Conservation (phyloP, 768 basidiomycete genomes). For the Naematelia encephala region DNA sequence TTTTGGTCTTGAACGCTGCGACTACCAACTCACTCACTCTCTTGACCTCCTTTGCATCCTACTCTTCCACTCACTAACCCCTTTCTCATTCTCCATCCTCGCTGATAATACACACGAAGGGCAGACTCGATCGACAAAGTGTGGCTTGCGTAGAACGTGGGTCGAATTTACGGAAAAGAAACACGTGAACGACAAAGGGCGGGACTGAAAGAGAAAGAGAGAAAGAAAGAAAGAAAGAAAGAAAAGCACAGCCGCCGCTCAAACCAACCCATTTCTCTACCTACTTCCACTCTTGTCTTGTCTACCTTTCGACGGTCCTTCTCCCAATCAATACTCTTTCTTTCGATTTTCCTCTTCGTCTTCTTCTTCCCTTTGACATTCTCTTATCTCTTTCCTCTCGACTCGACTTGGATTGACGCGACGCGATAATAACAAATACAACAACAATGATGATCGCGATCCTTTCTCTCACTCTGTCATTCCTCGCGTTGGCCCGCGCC, state of each 20-base stretch:
- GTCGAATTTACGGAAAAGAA: no score
- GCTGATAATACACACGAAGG: no score
- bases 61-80: not conserved
- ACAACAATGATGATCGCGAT: not conserved
- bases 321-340: not conserved
- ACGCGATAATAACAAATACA: not conserved
- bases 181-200: not conserved
- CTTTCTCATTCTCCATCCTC: not conserved
- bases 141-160: no score
- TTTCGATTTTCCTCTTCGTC: not conserved
- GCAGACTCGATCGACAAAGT: no score
- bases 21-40: not conserved
- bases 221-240: no score
- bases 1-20: not conserved
- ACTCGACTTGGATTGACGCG: not conserved
- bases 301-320: not conserved
- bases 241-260: not conserved
- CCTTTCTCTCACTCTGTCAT: not conserved
- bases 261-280: not conserved
- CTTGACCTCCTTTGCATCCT: not conserved
- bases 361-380: not conserved
- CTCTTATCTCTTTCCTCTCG: not conserved
- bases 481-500: not conserved
- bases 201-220: no score
- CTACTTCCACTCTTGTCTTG: not conserved